Conservation (phyloP, 805 yeast species). For the Kluyveromyces dobzhanskii region DNA sequence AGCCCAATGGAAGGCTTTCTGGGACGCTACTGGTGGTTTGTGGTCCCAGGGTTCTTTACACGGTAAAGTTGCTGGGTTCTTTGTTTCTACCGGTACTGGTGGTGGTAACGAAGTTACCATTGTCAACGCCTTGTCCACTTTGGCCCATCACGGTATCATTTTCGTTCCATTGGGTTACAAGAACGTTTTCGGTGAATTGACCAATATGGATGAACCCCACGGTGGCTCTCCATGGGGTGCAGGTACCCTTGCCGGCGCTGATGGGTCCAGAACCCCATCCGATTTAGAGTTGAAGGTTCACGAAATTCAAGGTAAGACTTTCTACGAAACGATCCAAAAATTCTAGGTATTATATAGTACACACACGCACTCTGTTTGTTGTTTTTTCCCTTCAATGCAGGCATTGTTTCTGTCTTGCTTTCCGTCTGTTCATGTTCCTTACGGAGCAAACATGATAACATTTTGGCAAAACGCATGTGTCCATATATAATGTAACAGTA, state of each 20-base stretch:
- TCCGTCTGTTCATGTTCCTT: too few species aligned
- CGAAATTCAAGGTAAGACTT: conserved; percentile 57
- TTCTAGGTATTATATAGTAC: too few species aligned
- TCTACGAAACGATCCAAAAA: conserved; percentile 38
- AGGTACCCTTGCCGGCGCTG: conserved; percentile 67
- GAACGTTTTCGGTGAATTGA: conserved; percentile 43
- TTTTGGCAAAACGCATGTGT: too few species aligned
- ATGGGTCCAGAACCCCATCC: conserved; percentile 65
- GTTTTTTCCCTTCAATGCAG: too few species aligned
- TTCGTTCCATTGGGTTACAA: conserved; percentile 74
- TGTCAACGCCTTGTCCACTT: conserved; percentile 52
- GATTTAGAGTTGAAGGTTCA: conserved; percentile 58
- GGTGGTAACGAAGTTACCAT: conserved; percentile 78
- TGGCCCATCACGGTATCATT: conserved; percentile 75
- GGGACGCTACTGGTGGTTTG: conserved; percentile 70
- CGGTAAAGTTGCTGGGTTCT: conserved; percentile 70
- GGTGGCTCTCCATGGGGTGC: conserved; percentile 89
- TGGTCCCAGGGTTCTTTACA: conserved; percentile 69
- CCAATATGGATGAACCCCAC: conserved; percentile 54
- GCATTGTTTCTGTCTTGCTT: too few species aligned
- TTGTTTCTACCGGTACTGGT: conserved; percentile 70
- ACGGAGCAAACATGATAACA: too few species aligned
- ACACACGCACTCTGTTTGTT: too few species aligned
- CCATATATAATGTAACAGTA: too few species aligned
- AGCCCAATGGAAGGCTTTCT: conserved; percentile 67